Conservation (phyloP, 257 asterid genomes). For the Fraxinus quadrangulata region DNA sequence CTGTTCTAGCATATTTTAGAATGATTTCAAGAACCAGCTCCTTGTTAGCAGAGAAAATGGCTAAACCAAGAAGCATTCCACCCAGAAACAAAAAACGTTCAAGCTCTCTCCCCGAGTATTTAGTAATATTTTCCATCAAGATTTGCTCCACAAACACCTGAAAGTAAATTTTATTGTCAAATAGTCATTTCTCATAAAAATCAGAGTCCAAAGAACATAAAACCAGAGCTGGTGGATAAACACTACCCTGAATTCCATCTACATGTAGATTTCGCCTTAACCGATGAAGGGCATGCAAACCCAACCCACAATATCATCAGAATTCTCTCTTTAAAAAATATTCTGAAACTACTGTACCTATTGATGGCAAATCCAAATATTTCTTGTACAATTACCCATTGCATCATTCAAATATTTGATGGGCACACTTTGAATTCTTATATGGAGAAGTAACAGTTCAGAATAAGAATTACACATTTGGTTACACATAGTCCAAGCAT, state of each 20-base stretch:
- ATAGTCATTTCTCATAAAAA: too few relatives aligned
- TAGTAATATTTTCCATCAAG: neutral
- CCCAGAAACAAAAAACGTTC: neutral
- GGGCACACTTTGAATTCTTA: neutral
- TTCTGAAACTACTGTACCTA: neutral
- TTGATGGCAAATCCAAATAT: neutral
- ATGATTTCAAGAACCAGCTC: neutral
- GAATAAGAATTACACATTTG: neutral
- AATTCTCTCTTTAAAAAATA: neutral
- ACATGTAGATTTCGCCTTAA: neutral
- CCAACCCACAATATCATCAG: neutral
- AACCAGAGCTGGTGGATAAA: neutral
- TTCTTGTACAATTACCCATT: neutral
- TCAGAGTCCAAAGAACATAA: neutral
- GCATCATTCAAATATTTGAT: conserved; percentile 1
- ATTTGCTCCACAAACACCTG: neutral
- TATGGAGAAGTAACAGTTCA: neutral
- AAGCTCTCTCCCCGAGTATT: neutral
- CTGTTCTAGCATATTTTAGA: neutral
- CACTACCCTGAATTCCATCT: neutral
- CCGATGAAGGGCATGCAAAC: neutral
- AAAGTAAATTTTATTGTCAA: neutral
- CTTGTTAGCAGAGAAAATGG: neutral
- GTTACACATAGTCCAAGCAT: neutral
- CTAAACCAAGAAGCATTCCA: neutral